These are phyloP conservation scores for Sphagnurus paluster DNA, from an alignment of 1,284 basidiomycete species.

Conservation along the genomic window DNA sequence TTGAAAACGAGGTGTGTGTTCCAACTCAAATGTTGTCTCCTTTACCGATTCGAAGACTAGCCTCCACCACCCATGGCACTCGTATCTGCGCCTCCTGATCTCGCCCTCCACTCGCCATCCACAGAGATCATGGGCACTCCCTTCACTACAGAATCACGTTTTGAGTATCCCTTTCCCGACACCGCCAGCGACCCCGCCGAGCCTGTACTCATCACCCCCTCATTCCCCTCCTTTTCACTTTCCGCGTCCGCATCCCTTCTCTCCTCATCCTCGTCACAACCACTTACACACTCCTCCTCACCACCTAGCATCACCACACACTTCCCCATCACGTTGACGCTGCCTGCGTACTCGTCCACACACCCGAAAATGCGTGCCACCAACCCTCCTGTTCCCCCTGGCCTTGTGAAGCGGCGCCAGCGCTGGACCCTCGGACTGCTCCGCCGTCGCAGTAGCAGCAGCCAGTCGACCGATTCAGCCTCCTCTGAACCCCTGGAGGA, in stretches of 20 bases:
- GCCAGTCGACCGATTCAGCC: conserved; percentile 3
- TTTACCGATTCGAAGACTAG: too few relatives aligned
- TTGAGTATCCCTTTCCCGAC: conserved; percentile 36
- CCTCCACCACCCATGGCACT: too few relatives aligned
- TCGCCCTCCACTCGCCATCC: conserved; percentile 27
- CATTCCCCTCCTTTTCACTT: conserved; percentile 6
- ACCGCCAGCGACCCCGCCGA: conserved; percentile 8
- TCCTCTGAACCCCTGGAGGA: not conserved
- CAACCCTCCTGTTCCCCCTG: conserved; percentile 32
- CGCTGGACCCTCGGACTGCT: conserved; percentile 30
- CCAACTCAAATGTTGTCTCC: too few relatives aligned
- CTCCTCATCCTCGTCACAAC: conserved; percentile 5
- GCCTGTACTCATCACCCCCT: conserved; percentile 6
- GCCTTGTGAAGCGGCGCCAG: conserved; percentile 31
- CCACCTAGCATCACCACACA: conserved; percentile 8
- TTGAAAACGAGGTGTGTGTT: too few relatives aligned
- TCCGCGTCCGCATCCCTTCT: conserved; percentile 7
- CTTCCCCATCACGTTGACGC: conserved; percentile 13
- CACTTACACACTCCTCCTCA: conserved; percentile 15
- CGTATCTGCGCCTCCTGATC: conserved; percentile 7
- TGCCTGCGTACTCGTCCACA: conserved; percentile 20
- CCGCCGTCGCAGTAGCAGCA: conserved; percentile 20
- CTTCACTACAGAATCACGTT: conserved; percentile 29
- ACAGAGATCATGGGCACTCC: conserved; percentile 33
- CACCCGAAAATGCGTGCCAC: conserved; percentile 31